Conservation (phyloP, 2,329 filamentous ascomycete species). For the Hyphodiscus sp. region DNA sequence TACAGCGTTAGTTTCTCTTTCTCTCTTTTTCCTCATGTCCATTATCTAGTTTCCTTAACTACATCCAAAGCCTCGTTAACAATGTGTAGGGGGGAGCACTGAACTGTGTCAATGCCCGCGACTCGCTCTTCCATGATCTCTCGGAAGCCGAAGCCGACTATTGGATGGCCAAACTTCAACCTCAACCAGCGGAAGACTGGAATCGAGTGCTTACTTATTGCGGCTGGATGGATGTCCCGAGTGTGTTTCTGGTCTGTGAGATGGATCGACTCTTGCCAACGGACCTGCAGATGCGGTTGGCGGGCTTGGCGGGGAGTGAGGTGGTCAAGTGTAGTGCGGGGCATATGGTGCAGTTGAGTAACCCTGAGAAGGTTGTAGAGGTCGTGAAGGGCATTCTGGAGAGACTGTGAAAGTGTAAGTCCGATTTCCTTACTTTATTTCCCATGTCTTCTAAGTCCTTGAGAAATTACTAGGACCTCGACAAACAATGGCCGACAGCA, state of each 20-base stretch:
- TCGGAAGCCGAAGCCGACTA: background rate
- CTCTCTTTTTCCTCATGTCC: too few species aligned
- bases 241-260: conserved; percentile 7
- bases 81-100: too few species aligned
- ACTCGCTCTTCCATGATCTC: conserved; percentile 8
- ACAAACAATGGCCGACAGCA: too few species aligned
- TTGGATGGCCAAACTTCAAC: conserved; percentile 5
- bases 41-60: too few species aligned
- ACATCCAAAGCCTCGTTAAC: too few species aligned
- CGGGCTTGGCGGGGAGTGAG: conserved; percentile 3
- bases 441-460: too few species aligned
- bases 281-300: background rate
- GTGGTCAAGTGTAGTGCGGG: conserved; percentile 6
- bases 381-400: conserved; percentile 3
- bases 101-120: conserved; percentile 1
- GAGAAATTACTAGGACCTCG: too few species aligned
- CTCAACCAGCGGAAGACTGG: conserved; percentile 8
- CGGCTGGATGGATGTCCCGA: conserved; percentile 6
- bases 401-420: background rate
- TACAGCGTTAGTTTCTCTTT: too few species aligned
- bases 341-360: conserved; percentile 8
- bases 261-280: conserved; percentile 3
- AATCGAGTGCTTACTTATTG: conserved; percentile 1
- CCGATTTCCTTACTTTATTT: too few species aligned
- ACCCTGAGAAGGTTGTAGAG: conserved; percentile 10